These are phyloP conservation scores for Phytophthora quininea DNA, from an alignment of 352 stramenopile genomes.

Conservation along the genomic window DNA sequence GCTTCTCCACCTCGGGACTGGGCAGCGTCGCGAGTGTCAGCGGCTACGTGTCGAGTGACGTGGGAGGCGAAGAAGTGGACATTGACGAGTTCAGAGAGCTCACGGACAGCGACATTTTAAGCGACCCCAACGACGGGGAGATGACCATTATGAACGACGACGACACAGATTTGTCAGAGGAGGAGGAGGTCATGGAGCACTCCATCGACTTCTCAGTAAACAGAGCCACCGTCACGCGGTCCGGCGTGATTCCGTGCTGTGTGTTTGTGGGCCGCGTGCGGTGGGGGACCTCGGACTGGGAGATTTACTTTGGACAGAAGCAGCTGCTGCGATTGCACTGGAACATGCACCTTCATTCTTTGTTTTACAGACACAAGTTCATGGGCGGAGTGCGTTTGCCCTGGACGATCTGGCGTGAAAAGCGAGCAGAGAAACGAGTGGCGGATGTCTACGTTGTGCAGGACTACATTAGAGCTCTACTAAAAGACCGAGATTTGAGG, in stretches of 20 bases:
- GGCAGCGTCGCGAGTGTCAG: conserved; percentile 26
- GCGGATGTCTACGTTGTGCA: conserved; percentile 75
- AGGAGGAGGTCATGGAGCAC: conserved; percentile 71
- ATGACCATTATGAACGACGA: conserved; percentile 81
- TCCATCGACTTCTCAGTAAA: conserved; percentile 81
- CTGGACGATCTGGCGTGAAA: conserved; percentile 85
- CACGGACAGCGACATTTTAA: conserved; percentile 52
- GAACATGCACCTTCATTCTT: conserved; percentile 57
- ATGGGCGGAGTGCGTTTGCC: conserved; percentile 58
- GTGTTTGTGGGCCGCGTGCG: conserved; percentile 82
- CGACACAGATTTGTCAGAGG: conserved; percentile 48
- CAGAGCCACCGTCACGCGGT: conserved; percentile 68
- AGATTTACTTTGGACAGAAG: conserved; percentile 89
- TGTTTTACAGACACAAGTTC: conserved; percentile 54
- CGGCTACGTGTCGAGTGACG: conserved; percentile 30
- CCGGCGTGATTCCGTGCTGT: conserved; percentile 79
- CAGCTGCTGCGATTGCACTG: conserved; percentile 79
- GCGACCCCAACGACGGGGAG: conserved; percentile 52
- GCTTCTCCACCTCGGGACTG: conserved; percentile 24
- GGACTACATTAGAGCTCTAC: conserved; percentile 69
- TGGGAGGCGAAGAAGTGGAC: conserved; percentile 17
- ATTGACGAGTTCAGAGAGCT: conserved; percentile 43
- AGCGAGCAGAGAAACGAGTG: conserved; percentile 74
- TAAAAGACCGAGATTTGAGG: conserved; percentile 66
- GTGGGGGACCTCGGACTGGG: conserved; percentile 81